These are phyloP conservation scores for Cryphonectria nitschkei DNA, from an alignment of 2,329 filamentous ascomycete genomes.

Conservation along the genomic window DNA sequence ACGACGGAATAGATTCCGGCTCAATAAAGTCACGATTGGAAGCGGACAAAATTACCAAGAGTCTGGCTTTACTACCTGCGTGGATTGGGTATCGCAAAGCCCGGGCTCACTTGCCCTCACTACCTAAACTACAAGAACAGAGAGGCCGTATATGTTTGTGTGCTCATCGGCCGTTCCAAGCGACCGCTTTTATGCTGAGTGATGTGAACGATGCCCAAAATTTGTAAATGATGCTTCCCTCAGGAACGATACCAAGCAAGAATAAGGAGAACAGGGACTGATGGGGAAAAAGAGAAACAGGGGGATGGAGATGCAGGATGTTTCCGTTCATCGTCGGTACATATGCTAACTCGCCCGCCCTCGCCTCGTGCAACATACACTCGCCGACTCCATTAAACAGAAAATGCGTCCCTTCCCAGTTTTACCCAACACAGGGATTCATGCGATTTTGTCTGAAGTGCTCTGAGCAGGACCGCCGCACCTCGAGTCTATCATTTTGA, in stretches of 20 bases:
- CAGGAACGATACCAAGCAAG: slow-evolving; percentile 14
- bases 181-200: slow-evolving; percentile 24
- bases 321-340: slow-evolving; percentile 20
- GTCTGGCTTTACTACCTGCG: slow-evolving; percentile 9
- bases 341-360: slow-evolving; percentile 6
- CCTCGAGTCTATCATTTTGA: slow-evolving; percentile 24
- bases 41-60: background rate
- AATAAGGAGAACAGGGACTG: slow-evolving; percentile 4
- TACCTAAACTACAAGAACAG: background rate
- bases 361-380: slow-evolving; percentile 20
- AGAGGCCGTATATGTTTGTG: slow-evolving; percentile 1
- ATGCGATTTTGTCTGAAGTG: slow-evolving; percentile 24
- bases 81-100: slow-evolving; percentile 21
- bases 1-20: background rate
- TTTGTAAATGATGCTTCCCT: background rate
- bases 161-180: slow-evolving; percentile 4
- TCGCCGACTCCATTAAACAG: background rate
- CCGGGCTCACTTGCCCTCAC: slow-evolving; percentile 6
- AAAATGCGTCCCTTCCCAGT: background rate
- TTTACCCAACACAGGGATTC: slow-evolving; percentile 9
- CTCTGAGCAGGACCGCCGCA: slow-evolving; percentile 23
- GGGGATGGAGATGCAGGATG: slow-evolving; percentile 23
- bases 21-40: background rate
- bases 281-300: slow-evolving; percentile 4
- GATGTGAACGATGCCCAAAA: slow-evolving; percentile 25